Evolutionary conservation across 2,329 filamentous ascomycete genomes (phyloP).

Genomic region (Scopulariopsis brevicaulis): DNA sequence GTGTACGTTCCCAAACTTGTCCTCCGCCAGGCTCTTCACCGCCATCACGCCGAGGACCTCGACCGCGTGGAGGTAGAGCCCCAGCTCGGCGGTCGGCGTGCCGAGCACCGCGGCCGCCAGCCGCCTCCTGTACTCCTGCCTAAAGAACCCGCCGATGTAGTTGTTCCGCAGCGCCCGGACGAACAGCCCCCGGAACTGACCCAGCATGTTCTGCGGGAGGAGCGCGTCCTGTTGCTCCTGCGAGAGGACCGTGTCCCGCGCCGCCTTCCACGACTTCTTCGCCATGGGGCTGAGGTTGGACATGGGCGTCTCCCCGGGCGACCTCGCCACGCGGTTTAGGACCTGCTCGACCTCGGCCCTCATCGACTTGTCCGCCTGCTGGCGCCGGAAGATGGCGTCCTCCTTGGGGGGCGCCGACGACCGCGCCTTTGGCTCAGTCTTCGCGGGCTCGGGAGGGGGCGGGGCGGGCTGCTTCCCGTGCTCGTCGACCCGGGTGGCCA

Average conservation of each 20-base stretch:
- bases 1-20: conserved; percentile 78
- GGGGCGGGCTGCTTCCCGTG: conserved; percentile 33
- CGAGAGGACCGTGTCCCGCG: conserved; percentile 34
- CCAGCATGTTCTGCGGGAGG: conserved; percentile 33
- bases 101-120: conserved; percentile 61
- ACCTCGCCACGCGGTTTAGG: conserved; percentile 28
- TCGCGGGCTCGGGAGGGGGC: conserved; percentile 16
- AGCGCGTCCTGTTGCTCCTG: conserved; percentile 44
- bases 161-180: conserved; percentile 32
- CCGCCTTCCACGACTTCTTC: conserved; percentile 34
- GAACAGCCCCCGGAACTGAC: conserved; percentile 34
- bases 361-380: conserved; percentile 23
- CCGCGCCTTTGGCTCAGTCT: conserved; percentile 19
- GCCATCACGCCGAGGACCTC: conserved; percentile 58
- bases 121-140: conserved; percentile 54
- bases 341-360: conserved; percentile 32
- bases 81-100: conserved; percentile 57
- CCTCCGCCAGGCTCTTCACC: conserved; percentile 65
- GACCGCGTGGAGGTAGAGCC: conserved; percentile 60
- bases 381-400: conserved; percentile 31
- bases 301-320: conserved; percentile 34
- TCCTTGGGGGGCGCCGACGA: conserved; percentile 27
- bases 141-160: conserved; percentile 56
- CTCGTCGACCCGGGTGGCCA: conserved; percentile 56
- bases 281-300: conserved; percentile 38